These are phyloP conservation scores for Aureobasidium sp. DNA, from an alignment of 2,329 filamentous ascomycete genomes.

Conservation along the genomic window DNA sequence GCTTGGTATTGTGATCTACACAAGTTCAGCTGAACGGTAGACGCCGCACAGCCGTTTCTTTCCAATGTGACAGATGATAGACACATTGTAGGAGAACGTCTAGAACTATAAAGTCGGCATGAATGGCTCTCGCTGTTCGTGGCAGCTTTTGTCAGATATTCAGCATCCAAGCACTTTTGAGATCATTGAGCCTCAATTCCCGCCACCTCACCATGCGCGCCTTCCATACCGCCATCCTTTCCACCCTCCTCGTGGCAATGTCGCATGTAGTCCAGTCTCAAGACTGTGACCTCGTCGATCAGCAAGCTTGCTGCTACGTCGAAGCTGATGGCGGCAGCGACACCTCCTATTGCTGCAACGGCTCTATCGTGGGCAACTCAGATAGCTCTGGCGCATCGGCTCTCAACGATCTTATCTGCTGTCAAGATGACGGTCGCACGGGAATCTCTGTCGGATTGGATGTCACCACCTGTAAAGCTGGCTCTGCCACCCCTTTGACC, in stretches of 20 bases:
- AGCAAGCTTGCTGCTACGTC: background rate
- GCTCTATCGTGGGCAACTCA: background rate
- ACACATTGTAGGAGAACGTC: background rate
- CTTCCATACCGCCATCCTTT: background rate
- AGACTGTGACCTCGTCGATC: background rate
- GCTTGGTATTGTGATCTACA: slow-evolving; percentile 2
- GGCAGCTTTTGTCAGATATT: no score
- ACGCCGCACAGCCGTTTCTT: background rate
- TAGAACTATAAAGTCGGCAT: background rate
- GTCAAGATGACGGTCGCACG: background rate
- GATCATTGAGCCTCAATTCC: background rate
- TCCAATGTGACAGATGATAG: background rate
- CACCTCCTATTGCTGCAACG: slow-evolving; percentile 1
- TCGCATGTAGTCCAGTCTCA: background rate
- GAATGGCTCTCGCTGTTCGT: background rate
- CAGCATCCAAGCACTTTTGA: background rate
- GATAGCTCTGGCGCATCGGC: background rate
- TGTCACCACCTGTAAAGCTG: background rate
- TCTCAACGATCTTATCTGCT: background rate
- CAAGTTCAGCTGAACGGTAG: background rate
- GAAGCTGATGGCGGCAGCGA: background rate
- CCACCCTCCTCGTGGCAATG: background rate
- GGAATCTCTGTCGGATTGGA: background rate
- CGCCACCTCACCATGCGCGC: background rate
- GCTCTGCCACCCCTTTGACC: background rate